Conservation (phyloP, 176 grass and related monocot genomes). For the Phoenix dactylifera region DNA sequence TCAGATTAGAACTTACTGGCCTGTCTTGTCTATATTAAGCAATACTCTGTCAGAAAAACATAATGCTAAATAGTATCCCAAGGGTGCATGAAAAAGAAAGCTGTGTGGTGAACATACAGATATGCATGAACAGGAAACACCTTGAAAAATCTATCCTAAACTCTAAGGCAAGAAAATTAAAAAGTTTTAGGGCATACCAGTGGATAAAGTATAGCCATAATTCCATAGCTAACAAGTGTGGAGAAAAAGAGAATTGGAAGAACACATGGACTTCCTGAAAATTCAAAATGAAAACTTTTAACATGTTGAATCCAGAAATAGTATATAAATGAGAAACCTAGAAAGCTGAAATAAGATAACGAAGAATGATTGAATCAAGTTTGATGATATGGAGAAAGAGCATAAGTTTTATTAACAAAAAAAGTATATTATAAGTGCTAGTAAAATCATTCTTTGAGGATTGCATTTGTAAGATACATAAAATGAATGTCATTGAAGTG, state of each 20-base stretch:
- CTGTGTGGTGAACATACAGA: background rate
- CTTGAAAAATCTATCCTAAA: background rate
- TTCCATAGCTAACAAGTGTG: slow-evolving; percentile 72
- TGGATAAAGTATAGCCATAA: slow-evolving; percentile 92
- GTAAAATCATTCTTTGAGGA: too few species aligned
- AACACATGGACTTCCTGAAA: slow-evolving; percentile 70
- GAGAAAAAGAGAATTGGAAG: slow-evolving; percentile 85
- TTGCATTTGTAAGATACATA: too few species aligned
- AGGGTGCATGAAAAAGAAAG: background rate
- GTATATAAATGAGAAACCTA: too few species aligned
- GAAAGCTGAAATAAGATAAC: slow-evolving; percentile 6
- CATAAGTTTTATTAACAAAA: too few species aligned
- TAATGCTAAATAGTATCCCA: too few species aligned
- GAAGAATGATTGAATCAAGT: background rate
- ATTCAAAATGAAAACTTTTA: slow-evolving; percentile 14
- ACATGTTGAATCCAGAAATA: slow-evolving; percentile 5
- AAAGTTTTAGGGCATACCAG: slow-evolving; percentile 45
- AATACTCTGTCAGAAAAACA: too few species aligned
- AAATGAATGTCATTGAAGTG: too few species aligned
- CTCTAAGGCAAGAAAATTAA: background rate
- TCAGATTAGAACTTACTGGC: too few species aligned
- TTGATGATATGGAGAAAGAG: too few species aligned
- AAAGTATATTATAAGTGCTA: too few species aligned
- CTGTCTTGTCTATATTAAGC: too few species aligned
- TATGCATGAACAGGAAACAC: background rate